phyloP scores from a whole-genome alignment of 1,284 basidiomycete genomes.

The Cryptococcus amylolentus region DNA sequence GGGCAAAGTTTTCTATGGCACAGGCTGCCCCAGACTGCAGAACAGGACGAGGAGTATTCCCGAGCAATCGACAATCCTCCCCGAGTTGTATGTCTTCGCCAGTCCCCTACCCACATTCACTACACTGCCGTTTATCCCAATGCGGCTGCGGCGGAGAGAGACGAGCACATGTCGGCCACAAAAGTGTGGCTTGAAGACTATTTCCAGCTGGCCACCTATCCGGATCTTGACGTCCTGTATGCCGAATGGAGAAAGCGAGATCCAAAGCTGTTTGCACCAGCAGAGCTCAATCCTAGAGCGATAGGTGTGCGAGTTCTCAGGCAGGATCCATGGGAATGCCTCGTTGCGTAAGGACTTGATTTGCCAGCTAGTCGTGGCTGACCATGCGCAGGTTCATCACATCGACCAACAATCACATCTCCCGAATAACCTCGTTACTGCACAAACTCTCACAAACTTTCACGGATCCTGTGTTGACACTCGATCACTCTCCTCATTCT shows the following conservation, averaged over 20 bases:
- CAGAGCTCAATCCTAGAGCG: constrained; percentile 58
- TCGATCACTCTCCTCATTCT: constrained; percentile 29
- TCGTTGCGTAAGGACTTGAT: constrained; percentile 68
- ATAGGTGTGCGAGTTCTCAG: constrained; percentile 65
- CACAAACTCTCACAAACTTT: constrained; percentile 63
- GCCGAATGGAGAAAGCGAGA: constrained; percentile 71
- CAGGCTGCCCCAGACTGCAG: constrained; percentile 17
- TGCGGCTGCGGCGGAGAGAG: constrained; percentile 33
- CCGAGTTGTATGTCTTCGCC: constrained; percentile 76
- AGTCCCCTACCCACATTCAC: constrained; percentile 63
- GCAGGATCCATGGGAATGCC: constrained; percentile 94
- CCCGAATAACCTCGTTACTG: constrained; percentile 85
- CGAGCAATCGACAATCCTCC: constrained; percentile 40
- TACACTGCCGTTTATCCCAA: constrained; percentile 66
- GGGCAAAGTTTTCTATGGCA: constrained; percentile 50
- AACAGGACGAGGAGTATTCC: constrained; percentile 40
- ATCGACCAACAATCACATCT: constrained; percentile 95
- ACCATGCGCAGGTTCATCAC: constrained; percentile 77
- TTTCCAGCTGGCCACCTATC: constrained; percentile 64
- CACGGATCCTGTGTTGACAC: constrained; percentile 58
- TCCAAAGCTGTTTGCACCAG: constrained; percentile 62
- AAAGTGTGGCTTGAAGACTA: constrained; percentile 77
- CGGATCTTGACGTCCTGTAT: constrained; percentile 59
- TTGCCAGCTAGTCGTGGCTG: neutral
- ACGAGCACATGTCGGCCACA: constrained; percentile 58